Percentiles rank a stretch among this genome's conserved stretches.
Conservation (phyloP, 768 basidiomycete genomes). For the Boletus eberwhitei region DNA sequence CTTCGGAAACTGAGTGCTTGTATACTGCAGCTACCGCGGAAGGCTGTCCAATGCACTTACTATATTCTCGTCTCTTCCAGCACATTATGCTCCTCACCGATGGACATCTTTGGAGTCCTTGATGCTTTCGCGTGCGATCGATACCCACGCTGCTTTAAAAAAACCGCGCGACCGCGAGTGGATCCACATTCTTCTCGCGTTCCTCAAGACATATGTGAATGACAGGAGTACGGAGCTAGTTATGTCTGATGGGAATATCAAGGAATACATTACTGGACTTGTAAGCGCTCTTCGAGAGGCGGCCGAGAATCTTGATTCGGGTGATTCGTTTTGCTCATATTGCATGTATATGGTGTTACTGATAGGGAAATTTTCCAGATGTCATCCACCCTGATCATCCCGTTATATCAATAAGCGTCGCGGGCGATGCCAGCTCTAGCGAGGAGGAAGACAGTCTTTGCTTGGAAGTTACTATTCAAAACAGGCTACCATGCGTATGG, state of each 20-base stretch:
- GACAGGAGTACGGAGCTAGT: constrained; percentile 52
- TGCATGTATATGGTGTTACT: constrained; percentile 4
- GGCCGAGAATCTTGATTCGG: constrained; percentile 51
- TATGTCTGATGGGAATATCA: constrained; percentile 48
- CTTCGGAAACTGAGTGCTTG: constrained; percentile 7
- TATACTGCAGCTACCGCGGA: constrained; percentile 57
- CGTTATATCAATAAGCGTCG: constrained; percentile 51
- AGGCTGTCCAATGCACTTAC: constrained; percentile 60
- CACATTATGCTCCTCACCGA: constrained; percentile 77
- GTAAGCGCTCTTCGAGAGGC: constrained; percentile 47
- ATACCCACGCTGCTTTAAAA: constrained; percentile 56
- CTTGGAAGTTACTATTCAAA: constrained; percentile 58
- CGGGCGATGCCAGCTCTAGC: constrained; percentile 45
- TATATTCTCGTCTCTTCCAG: constrained; percentile 77
- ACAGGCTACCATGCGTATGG: constrained; percentile 74
- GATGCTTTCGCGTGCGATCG: constrained; percentile 73
- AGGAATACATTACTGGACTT: constrained; percentile 50
- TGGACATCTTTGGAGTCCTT: constrained; percentile 80
- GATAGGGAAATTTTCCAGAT: constrained; percentile 43
- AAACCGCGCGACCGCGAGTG: constrained; percentile 71
- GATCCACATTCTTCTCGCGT: constrained; percentile 74
- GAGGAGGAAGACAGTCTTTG: constrained; percentile 65
- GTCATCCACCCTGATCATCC: constrained; percentile 68
- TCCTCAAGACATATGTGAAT: constrained; percentile 66
- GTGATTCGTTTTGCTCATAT: constrained; percentile 33